Base-by-base conservation (phyloP, 768 basidiomycete species). In the Rhodosporidiobolus odoratus region DNA sequence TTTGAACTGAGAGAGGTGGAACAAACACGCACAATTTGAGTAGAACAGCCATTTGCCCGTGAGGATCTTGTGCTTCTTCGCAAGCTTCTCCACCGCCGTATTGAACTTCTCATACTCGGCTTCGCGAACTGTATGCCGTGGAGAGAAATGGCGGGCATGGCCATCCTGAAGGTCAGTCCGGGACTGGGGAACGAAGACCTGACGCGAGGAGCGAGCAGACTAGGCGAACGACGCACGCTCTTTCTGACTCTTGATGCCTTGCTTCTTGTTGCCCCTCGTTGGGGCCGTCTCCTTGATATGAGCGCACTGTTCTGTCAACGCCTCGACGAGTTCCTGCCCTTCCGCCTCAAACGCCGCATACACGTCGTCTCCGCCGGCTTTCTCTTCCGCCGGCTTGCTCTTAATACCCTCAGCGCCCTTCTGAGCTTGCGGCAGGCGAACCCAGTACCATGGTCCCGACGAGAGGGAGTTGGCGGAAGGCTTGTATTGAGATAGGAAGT, bases 41-140 rank as follows among this genome's bases (percentile, higher is more conserved):
- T 53, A 72, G 54, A 74, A 59, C 21, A 76, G 54, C 75, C 75
- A 76, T 40, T 76, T 76, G 16, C 75, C 75, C 4, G 54, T 43
- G 2, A 66, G 37, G 50, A 74, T 41, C 32, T 48, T n/a, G 58
- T 65, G 27, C 59, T 69, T 57, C 35, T 66, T 64, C 13, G 75
- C 75, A 27, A 76, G 65, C 27, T 62, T 27, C 35, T 62, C 52
- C 32, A 74, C 61, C 0, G 40, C 43, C 10, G n/a, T 47, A n/a
- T 65, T 58, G 72, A 69, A 73, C 16, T 21, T 16, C 4, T 2
- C 65, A 35, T 58, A 25, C 17, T 35, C 65, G 19, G 50, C 57
- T n/a, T 69, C 72, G 30, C 66, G 50, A 3, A 73, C 59, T 62
- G 54, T 15, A n/a, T n/a, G n/a, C n/a, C n/a, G n/a, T n/a, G n/a